A percentile compares a stretch with the other conserved stretches of the same genome.
Conservation (phyloP, 164 flowering plant species). For the Nymphaea colorata region DNA sequence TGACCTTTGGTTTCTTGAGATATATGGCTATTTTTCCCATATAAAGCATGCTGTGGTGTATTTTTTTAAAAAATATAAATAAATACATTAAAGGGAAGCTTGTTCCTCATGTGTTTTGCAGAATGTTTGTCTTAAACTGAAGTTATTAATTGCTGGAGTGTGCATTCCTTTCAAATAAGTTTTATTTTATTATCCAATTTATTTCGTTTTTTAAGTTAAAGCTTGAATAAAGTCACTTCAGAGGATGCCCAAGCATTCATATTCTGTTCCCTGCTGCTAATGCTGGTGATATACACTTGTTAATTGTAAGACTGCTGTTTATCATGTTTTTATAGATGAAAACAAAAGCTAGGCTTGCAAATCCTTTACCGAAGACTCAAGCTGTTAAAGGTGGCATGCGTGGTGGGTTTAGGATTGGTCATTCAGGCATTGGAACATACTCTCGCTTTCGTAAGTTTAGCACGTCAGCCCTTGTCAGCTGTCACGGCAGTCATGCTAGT, state of each 20-base stretch:
- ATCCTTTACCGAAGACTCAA: constrained; percentile 71
- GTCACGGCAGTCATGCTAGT: not conserved
- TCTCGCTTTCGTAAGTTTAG: constrained; percentile 28
- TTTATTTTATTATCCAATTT: too few relatives aligned
- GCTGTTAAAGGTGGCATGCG: constrained; percentile 76
- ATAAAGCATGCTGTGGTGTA: too few relatives aligned
- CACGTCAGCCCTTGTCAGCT: not conserved
- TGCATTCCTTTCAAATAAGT: too few relatives aligned
- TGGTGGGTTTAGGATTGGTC: constrained; percentile 74
- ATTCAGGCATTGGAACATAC: constrained; percentile 15
- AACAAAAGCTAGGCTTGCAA: constrained; percentile 67
- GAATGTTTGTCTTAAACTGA: too few relatives aligned
- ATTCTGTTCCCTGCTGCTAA: not conserved
- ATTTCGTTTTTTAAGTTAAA: not conserved
- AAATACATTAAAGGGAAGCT: too few relatives aligned
- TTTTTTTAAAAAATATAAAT: too few relatives aligned
- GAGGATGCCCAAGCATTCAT: not conserved
- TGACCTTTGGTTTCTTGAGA: too few relatives aligned
- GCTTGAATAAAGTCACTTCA: not conserved
- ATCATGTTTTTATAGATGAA: constrained; percentile 21
- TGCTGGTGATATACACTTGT: not conserved
- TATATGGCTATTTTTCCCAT: too few relatives aligned
- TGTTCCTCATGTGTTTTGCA: too few relatives aligned
- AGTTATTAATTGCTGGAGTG: too few relatives aligned
- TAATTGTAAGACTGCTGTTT: not conserved